Conservation (phyloP, 768 basidiomycete species). For the Rhodotorula paludigena region DNA sequence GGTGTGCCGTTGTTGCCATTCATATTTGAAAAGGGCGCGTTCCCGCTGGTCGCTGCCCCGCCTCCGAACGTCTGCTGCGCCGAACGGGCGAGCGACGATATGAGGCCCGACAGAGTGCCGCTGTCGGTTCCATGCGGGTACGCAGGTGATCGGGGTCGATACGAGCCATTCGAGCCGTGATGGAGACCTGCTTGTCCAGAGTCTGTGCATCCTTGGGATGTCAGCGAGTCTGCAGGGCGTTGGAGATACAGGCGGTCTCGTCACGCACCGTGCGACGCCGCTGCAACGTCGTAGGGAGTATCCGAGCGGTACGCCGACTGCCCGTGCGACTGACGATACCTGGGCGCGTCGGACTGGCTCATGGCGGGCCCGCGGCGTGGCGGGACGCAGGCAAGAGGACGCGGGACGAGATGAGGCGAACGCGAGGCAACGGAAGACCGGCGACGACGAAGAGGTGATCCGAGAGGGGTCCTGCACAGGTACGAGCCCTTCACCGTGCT, state of each 20-base stretch:
- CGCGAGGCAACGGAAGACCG: no score
- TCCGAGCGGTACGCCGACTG: background rate
- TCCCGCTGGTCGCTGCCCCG: background rate
- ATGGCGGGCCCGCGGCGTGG: background rate
- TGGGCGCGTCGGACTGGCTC: background rate
- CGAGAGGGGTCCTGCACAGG: no score
- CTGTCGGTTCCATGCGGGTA: background rate
- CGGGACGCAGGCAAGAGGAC: background rate
- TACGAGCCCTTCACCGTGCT: no score
- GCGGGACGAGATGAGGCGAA: no score
- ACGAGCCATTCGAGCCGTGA: background rate
- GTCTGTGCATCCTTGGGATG: no score
- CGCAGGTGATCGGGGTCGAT: constrained; percentile 4
- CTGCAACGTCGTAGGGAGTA: background rate
- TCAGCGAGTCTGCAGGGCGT: no score
- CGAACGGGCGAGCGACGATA: background rate
- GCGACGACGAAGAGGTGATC: no score
- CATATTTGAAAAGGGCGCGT: background rate
- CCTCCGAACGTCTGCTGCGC: background rate
- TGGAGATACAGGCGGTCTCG: background rate
- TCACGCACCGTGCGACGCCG: background rate
- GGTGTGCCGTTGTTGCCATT: background rate
- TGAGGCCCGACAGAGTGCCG: background rate
- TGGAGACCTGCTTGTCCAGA: background rate
- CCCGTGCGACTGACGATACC: background rate